Conservation (phyloP, 2,329 filamentous ascomycete genomes). For the Ceratocystis lukuohia region DNA sequence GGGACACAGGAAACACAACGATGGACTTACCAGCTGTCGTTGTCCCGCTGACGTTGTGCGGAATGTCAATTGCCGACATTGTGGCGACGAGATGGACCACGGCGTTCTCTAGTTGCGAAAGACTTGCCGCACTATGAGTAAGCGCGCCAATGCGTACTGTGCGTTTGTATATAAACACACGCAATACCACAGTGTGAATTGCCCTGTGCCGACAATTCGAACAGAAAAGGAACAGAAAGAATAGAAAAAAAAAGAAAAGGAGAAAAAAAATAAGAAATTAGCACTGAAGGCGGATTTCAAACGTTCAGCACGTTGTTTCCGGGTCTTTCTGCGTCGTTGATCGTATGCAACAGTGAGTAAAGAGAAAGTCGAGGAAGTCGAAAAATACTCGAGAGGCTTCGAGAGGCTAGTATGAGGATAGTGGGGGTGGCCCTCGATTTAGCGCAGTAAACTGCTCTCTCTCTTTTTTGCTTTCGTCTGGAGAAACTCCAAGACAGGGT, state of each 20-base stretch:
- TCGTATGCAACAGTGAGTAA: not conserved
- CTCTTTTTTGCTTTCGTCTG: not conserved
- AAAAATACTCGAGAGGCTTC: not conserved
- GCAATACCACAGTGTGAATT: not conserved
- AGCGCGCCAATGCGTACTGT: not conserved
- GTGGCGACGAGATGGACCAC: not conserved
- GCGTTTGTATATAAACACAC: not conserved
- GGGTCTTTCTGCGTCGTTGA: too few relatives aligned
- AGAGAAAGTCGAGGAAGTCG: not conserved
- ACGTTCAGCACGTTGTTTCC: not conserved
- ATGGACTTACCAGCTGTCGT: conserved; percentile 11
- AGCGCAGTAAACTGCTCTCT: not conserved
- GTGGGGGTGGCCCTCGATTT: conserved; percentile 1
- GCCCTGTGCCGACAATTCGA: not conserved
- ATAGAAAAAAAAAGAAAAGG: not conserved
- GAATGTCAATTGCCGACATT: conserved; percentile 12
- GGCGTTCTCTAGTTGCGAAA: not conserved
- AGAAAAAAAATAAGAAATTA: not conserved
- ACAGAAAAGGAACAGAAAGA: not conserved
- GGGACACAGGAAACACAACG: not conserved
- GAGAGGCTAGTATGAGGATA: not conserved
- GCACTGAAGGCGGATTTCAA: not conserved
- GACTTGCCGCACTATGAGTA: not conserved
- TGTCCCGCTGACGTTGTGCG: not conserved
- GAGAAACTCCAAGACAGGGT: not conserved